Conservation (phyloP, 2,329 filamentous ascomycete species). For the Penicillium sp. region DNA sequence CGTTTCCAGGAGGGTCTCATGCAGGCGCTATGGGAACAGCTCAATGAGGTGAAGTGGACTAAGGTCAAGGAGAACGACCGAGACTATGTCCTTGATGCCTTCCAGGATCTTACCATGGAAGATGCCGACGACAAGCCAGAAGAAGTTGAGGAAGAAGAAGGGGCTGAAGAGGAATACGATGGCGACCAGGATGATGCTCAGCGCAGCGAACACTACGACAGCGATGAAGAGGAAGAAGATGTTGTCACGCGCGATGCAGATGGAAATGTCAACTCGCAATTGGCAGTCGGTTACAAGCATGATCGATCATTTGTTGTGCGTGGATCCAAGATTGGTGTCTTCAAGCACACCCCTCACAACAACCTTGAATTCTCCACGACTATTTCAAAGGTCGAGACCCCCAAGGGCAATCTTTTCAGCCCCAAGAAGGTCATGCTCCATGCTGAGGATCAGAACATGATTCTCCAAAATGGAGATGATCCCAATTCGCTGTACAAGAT, state of each 20-base stretch:
- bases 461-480: constrained; percentile 76
- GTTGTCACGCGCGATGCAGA: constrained; percentile 65
- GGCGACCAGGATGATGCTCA: constrained; percentile 62
- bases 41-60: constrained; percentile 90
- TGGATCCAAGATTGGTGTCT: constrained; percentile 96
- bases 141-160: constrained; percentile 52
- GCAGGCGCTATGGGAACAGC: constrained; percentile 93
- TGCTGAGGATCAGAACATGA: constrained; percentile 83
- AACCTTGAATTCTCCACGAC: constrained; percentile 94
- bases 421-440: constrained; percentile 98
- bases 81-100: constrained; percentile 92
- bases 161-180: constrained; percentile 59
- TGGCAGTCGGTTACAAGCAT: constrained; percentile 95
- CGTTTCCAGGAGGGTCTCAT: constrained; percentile 90
- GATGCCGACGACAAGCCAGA: constrained; percentile 62
- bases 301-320: constrained; percentile 96
- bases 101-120: constrained; percentile 91
- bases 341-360: constrained; percentile 92
- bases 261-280: constrained; percentile 83
- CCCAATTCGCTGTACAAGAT: constrained; percentile 93
- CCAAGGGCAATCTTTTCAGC: constrained; percentile 80
- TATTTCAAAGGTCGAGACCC: constrained; percentile 92
- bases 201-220: constrained; percentile 70
- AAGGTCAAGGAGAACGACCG: constrained; percentile 90
- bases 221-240: constrained; percentile 77